Evolutionary conservation across 176 grass and related monocot species (phyloP).

Genomic region (Hsuehochloa calcarea): DNA sequence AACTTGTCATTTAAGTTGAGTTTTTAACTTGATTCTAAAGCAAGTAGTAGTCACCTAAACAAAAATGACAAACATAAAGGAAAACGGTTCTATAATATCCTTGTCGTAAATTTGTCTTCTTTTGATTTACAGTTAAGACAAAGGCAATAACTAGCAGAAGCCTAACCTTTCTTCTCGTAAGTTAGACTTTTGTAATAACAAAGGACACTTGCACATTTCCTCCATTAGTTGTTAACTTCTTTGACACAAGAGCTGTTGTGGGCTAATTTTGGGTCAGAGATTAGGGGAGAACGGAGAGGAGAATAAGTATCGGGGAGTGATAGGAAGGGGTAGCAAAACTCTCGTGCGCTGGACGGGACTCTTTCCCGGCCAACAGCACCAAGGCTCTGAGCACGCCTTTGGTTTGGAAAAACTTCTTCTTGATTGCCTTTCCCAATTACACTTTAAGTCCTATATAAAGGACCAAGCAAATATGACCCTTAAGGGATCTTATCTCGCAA

Average conservation of each 20-base stretch:
- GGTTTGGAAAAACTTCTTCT: too few species aligned
- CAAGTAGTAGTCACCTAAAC: neutral
- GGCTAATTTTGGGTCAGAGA: too few species aligned
- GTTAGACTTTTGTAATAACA: neutral
- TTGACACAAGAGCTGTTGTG: neutral
- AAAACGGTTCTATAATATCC: neutral
- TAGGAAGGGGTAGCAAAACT: too few species aligned
- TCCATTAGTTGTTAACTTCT: neutral
- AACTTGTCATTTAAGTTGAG: neutral
- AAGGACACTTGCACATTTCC: neutral
- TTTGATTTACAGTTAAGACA: neutral
- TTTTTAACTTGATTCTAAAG: neutral
- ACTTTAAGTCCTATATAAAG: too few species aligned
- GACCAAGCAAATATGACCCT: too few species aligned
- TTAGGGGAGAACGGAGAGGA: too few species aligned
- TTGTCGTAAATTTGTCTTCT: neutral
- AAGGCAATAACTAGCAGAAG: neutral
- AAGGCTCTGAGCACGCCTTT: too few species aligned
- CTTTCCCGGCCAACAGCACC: too few species aligned
- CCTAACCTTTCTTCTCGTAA: neutral
- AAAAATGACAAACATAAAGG: neutral
- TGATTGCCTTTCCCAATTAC: too few species aligned
- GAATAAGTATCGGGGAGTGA: too few species aligned
- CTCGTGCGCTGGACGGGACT: too few species aligned
- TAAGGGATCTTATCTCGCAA: too few species aligned